Conservation (phyloP, 148 eudicot species). For the Tetragonia tetragonoides region DNA sequence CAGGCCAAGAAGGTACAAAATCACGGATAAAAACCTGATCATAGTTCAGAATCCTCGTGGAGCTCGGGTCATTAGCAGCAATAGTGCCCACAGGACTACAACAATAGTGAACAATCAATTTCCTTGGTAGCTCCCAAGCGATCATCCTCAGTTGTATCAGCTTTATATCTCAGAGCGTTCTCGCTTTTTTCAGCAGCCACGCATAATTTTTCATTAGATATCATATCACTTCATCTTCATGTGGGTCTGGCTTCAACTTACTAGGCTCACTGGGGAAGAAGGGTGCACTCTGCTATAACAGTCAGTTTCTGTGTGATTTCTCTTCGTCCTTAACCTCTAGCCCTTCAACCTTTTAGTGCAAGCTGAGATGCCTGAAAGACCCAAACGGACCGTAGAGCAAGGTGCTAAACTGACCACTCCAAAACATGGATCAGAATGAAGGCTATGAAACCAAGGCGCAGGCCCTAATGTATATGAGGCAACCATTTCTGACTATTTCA, state of each 20-base stretch:
- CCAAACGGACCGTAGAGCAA: slow-evolving; percentile 3
- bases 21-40: slow-evolving; percentile 72
- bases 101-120: slow-evolving; percentile 68
- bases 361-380: slow-evolving; percentile 3
- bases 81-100: slow-evolving; percentile 77
- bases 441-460: slow-evolving; percentile 14
- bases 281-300: slow-evolving; percentile 13
- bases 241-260: slow-evolving; percentile 9
- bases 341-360: slow-evolving; percentile 13
- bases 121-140: slow-evolving; percentile 68
- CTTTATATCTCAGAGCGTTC: slow-evolving; percentile 24
- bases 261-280: slow-evolving; percentile 9
- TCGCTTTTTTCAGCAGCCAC: slow-evolving; percentile 26
- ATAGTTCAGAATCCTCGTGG: slow-evolving; percentile 49
- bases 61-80: slow-evolving; percentile 83
- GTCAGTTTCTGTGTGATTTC: background rate
- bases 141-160: slow-evolving; percentile 64
- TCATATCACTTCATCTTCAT: slow-evolving; percentile 11
- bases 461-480: slow-evolving; percentile 20
- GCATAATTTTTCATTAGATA: slow-evolving; percentile 12
- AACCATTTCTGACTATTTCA: slow-evolving; percentile 19
- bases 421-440: slow-evolving; percentile 12
- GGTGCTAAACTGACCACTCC: background rate
- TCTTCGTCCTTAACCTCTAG: background rate
- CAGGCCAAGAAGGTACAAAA: slow-evolving; percentile 61